A percentile compares a stretch with the other conserved stretches of the same genome.
Evolutionary conservation across 106 monocot genomes (phyloP).

Genomic region (Acorus gramineus): DNA sequence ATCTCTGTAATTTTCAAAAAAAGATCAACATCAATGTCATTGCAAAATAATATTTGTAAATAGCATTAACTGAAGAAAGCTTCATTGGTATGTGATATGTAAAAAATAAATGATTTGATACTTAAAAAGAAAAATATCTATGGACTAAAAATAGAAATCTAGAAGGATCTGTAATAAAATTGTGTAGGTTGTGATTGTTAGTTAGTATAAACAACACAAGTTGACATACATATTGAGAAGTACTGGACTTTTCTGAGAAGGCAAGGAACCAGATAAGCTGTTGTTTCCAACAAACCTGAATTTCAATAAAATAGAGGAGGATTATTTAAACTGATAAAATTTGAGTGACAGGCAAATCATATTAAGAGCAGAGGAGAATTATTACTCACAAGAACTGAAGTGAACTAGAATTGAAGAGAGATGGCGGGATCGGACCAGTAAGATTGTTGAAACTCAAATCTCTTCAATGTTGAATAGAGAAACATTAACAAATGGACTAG

Average conservation of each 20-base stretch:
- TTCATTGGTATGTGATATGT: too few species aligned
- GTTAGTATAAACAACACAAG: neutral
- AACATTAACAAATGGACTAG: neutral
- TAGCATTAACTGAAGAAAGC: neutral
- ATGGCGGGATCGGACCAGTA: constrained; percentile 1
- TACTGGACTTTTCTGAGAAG: neutral
- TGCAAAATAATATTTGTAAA: neutral
- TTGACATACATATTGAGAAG: constrained; percentile 3
- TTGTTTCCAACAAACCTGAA: constrained; percentile 20
- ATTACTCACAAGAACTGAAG: constrained; percentile 4
- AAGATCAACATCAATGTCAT: neutral
- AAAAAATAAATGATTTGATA: neutral
- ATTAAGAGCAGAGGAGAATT: neutral
- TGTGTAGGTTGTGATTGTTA: too few species aligned
- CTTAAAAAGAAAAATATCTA: neutral
- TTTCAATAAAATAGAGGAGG: constrained; percentile 4
- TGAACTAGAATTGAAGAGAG: constrained; percentile 4
- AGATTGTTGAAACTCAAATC: constrained; percentile 12
- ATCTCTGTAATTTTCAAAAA: neutral
- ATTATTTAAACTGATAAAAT: neutral
- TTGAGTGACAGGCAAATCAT: neutral
- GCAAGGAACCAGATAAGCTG: constrained; percentile 7
- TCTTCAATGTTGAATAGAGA: neutral
- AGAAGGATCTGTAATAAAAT: too few species aligned
- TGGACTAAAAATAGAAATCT: neutral